phyloP scores from a whole-genome alignment of 805 yeast species.

The Yarrowia sp. region DNA sequence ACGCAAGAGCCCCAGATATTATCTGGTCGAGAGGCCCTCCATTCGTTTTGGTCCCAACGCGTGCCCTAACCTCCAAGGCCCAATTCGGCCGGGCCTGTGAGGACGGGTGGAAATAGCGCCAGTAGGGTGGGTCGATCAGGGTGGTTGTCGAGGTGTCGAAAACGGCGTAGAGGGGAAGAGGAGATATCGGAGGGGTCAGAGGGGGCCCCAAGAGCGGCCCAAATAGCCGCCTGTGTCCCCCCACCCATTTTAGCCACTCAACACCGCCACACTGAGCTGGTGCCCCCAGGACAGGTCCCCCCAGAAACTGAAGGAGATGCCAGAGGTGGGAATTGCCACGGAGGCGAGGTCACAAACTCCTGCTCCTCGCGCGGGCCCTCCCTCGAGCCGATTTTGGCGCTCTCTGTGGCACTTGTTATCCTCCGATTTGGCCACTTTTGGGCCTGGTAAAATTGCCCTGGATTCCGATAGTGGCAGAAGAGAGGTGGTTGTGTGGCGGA shows the following conservation, averaged over 20 bases:
- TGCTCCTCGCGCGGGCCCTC: neutral
- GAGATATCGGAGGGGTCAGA: too few species aligned
- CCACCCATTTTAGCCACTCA: neutral
- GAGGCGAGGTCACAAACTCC: neutral
- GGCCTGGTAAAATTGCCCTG: slow-evolving; percentile 8
- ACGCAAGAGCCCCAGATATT: slow-evolving; percentile 7
- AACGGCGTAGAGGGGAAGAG: neutral
- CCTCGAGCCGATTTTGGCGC: neutral
- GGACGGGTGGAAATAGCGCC: slow-evolving; percentile 31
- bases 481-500: neutral
- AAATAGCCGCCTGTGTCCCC: neutral
- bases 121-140: slow-evolving; percentile 24
- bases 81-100: slow-evolving; percentile 12
- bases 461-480: neutral
- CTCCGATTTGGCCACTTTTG: slow-evolving; percentile 32
- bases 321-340: slow-evolving; percentile 6
- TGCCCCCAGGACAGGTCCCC: neutral
- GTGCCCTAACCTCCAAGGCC: slow-evolving; percentile 16
- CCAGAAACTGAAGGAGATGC: neutral
- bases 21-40: neutral
- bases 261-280: slow-evolving; percentile 1
- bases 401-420: slow-evolving; percentile 1
- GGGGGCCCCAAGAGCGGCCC: neutral
- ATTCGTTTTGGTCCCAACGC: neutral
- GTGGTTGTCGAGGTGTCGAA: slow-evolving; percentile 1